Conservation (phyloP, 768 basidiomycete genomes). For the Xanthoconium purpureum region DNA sequence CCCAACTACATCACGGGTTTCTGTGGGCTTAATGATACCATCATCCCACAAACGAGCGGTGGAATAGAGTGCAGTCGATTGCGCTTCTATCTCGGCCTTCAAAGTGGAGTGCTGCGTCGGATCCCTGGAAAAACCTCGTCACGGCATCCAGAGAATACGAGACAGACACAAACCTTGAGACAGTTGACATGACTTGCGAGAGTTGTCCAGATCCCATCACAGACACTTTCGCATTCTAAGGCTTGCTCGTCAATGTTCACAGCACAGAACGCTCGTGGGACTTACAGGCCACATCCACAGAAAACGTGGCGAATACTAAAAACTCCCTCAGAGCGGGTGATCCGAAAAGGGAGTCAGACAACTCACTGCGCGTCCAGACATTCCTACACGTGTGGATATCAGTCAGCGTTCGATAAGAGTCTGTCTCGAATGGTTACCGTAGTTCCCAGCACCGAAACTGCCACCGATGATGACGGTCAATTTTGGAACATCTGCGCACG, state of each 20-base stretch:
- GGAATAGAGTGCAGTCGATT: conserved; percentile 85
- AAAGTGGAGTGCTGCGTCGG: conserved; percentile 72
- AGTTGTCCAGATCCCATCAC: conserved; percentile 96
- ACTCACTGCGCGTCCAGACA: conserved; percentile 89
- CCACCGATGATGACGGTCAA: conserved; percentile 91
- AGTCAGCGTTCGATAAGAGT: conserved; percentile 7
- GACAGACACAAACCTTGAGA: conserved; percentile 61
- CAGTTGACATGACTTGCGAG: conserved; percentile 87
- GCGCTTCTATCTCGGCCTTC: conserved; percentile 80
- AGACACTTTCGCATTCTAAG: conserved; percentile 83
- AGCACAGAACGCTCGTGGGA: conserved; percentile 11
- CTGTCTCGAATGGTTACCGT: conserved; percentile 49
- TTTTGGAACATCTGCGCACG: conserved; percentile 92
- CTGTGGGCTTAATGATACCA: conserved; percentile 84
- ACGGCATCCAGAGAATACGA: not conserved
- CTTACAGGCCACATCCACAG: conserved; percentile 97
- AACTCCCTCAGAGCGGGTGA: conserved; percentile 3
- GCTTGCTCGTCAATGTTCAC: conserved; percentile 2
- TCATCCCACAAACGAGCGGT: conserved; percentile 95
- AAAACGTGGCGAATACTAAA: conserved; percentile 88
- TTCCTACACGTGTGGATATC: conserved; percentile 48
- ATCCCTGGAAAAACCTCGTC: conserved; percentile 47
- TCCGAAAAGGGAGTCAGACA: not conserved
- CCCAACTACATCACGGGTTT: conserved; percentile 86
- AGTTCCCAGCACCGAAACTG: conserved; percentile 93